phyloP scores from a whole-genome alignment of 2,329 filamentous ascomycete genomes.

The Aulographum hederae region DNA sequence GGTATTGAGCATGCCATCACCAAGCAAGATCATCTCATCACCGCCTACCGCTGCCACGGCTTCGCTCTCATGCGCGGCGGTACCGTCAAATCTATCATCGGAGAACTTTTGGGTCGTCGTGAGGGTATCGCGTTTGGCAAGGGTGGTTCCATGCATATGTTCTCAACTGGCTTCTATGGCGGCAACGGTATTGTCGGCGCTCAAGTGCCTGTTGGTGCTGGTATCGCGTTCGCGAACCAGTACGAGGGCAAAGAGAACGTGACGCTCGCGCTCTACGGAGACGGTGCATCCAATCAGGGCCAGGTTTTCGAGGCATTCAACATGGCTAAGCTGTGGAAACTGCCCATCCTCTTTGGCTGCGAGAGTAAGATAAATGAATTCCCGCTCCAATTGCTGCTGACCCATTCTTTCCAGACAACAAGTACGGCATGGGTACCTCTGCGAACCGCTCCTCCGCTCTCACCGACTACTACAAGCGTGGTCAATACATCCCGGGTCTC shows the following conservation, averaged over 20 bases:
- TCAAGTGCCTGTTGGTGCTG: constrained; percentile 92
- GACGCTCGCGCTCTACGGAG: constrained; percentile 82
- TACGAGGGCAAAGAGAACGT: constrained; percentile 78
- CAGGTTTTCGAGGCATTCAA: constrained; percentile 99
- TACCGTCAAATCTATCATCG: constrained; percentile 79
- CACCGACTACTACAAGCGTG: constrained; percentile 99
- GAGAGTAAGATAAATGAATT: constrained; percentile 61
- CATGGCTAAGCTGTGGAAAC: constrained; percentile 99
- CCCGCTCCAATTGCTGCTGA: not conserved
- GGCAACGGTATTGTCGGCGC: constrained; percentile 98
- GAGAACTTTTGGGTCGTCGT: constrained; percentile 83
- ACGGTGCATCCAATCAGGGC: constrained; percentile 96
- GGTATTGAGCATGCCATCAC: constrained; percentile 94
- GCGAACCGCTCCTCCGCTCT: constrained; percentile 84
- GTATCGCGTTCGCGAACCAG: constrained; percentile 91
- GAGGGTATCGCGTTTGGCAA: constrained; percentile 98
- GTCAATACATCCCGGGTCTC: constrained; percentile 96
- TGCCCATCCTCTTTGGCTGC: constrained; percentile 89
- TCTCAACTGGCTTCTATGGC: constrained; percentile 91
- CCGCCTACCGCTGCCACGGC: constrained; percentile 96
- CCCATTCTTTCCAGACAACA: constrained; percentile 60
- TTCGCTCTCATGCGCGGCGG: constrained; percentile 94
- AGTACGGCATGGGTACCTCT: constrained; percentile 98
- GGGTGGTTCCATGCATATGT: constrained; percentile 99
- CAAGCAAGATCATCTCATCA: constrained; percentile 86